Conservation (phyloP, 805 yeast species). For the Wickerhamiella sorbophila region DNA sequence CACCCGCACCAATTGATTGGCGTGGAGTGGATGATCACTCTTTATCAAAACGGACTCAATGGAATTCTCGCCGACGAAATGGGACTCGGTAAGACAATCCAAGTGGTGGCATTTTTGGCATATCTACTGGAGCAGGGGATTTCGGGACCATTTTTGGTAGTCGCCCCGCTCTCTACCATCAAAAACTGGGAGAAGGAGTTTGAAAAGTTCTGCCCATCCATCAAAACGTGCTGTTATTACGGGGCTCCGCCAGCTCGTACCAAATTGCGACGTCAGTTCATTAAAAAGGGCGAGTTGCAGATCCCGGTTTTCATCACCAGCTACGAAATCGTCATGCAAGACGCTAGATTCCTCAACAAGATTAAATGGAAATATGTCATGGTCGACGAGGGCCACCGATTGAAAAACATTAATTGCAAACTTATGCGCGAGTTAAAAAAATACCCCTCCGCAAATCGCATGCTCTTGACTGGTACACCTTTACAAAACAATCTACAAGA, state of each 20-base stretch:
- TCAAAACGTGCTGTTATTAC: slow-evolving; percentile 44
- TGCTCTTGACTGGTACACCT: slow-evolving; percentile 91
- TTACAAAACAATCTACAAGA: slow-evolving; percentile 82
- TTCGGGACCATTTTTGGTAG: slow-evolving; percentile 75
- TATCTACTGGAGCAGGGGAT: slow-evolving; percentile 68
- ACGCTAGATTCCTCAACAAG: slow-evolving; percentile 39
- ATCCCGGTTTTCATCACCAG: slow-evolving; percentile 58
- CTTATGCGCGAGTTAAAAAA: slow-evolving; percentile 58
- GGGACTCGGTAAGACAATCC: slow-evolving; percentile 93
- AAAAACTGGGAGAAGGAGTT: slow-evolving; percentile 77
- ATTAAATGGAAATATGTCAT: slow-evolving; percentile 68
- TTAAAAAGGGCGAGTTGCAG: slow-evolving; percentile 1
- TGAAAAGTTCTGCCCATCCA: slow-evolving; percentile 51
- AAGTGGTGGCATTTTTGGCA: slow-evolving; percentile 65
- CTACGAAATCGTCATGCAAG: slow-evolving; percentile 67
- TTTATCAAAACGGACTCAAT: slow-evolving; percentile 85
- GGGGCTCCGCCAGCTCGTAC: slow-evolving; percentile 50
- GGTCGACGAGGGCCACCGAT: slow-evolving; percentile 91
- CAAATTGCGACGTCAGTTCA: slow-evolving; percentile 25
- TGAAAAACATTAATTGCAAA: slow-evolving; percentile 71
- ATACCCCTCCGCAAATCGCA: slow-evolving; percentile 45
- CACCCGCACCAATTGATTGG: slow-evolving; percentile 84
- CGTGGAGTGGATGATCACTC: slow-evolving; percentile 73
- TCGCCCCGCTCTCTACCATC: slow-evolving; percentile 86
- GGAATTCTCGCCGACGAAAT: slow-evolving; percentile 95